phyloP scores from a whole-genome alignment of 2,329 filamentous ascomycete species.

The Aspergillus caelatus region DNA sequence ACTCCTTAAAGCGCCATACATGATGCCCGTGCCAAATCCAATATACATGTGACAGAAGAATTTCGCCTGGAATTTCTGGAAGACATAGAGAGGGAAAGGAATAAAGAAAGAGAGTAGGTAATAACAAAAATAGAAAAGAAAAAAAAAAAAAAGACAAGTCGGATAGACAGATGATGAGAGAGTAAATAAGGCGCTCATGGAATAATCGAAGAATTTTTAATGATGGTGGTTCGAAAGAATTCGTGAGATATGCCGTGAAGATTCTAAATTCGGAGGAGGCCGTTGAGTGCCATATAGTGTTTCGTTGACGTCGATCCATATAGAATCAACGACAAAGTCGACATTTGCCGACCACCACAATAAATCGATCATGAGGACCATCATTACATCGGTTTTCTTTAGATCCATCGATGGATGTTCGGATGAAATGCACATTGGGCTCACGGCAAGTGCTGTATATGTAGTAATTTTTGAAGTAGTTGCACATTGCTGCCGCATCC shows the following conservation, averaged over 20 bases:
- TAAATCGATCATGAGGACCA: conserved; percentile 73
- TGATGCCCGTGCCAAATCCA: conserved; percentile 3
- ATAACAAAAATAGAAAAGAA: background rate
- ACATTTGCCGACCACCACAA: conserved; percentile 68
- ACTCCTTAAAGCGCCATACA: conserved; percentile 3
- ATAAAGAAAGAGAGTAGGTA: conserved; percentile 4
- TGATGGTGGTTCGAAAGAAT: background rate
- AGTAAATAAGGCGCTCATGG: background rate
- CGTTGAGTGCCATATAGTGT: background rate
- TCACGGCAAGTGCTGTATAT: conserved; percentile 73
- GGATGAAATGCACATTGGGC: conserved; percentile 71
- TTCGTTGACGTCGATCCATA: conserved; percentile 5
- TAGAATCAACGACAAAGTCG: conserved; percentile 50
- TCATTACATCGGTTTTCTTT: conserved; percentile 61
- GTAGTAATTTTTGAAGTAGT: conserved; percentile 75
- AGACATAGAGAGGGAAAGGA: background rate
- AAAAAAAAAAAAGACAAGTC: background rate
- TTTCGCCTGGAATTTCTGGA: background rate
- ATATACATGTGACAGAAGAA: conserved; percentile 3
- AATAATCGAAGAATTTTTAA: background rate
- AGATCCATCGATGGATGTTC: conserved; percentile 68
- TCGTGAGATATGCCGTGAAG: conserved; percentile 3
- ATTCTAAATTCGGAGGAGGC: background rate
- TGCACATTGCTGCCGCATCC: conserved; percentile 50
- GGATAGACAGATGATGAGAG: background rate